A percentile compares a stretch with the other conserved stretches of the same genome.
These are phyloP conservation scores for Exophiala alcalophila DNA, from an alignment of 2,329 filamentous ascomycete genomes.

Conservation along the genomic window DNA sequence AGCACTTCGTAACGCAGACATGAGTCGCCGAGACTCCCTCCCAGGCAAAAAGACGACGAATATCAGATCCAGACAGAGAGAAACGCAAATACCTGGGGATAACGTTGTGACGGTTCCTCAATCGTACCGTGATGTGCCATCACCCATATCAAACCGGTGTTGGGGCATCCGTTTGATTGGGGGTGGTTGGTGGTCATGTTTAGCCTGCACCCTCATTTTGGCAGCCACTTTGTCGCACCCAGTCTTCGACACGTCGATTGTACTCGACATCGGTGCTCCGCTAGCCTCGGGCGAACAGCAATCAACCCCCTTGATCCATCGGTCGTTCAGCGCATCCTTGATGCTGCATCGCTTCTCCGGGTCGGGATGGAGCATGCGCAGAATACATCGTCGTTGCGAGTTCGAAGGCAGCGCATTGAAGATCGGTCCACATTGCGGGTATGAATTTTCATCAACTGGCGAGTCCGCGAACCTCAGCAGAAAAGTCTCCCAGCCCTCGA, in stretches of 20 bases:
- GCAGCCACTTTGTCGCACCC: conserved; percentile 28
- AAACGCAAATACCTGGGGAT: conserved; percentile 1
- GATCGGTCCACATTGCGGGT: conserved; percentile 63
- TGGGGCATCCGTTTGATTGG: conserved; percentile 32
- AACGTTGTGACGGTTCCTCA: conserved; percentile 7
- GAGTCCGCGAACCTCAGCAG: conserved; percentile 37
- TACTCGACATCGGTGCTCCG: conserved; percentile 53
- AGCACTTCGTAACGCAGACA: conserved; percentile 28
- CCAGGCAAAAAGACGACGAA: conserved; percentile 3
- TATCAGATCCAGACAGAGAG: not conserved
- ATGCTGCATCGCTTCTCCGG: conserved; percentile 69
- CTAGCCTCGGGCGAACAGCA: conserved; percentile 70
- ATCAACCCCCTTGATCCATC: conserved; percentile 72
- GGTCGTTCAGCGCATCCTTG: conserved; percentile 63
- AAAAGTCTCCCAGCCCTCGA: conserved; percentile 67
- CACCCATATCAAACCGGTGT: conserved; percentile 33
- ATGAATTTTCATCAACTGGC: conserved; percentile 56
- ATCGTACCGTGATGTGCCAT: conserved; percentile 29
- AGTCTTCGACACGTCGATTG: conserved; percentile 33
- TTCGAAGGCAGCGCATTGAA: conserved; percentile 65
- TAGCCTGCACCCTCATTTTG: conserved; percentile 33
- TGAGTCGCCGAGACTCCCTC: conserved; percentile 2
- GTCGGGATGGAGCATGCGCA: conserved; percentile 80
- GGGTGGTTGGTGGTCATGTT: conserved; percentile 37
- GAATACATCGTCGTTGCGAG: conserved; percentile 65